Conservation (phyloP, 2,329 filamentous ascomycete genomes). For the Fonsecaea multimorphosa region DNA sequence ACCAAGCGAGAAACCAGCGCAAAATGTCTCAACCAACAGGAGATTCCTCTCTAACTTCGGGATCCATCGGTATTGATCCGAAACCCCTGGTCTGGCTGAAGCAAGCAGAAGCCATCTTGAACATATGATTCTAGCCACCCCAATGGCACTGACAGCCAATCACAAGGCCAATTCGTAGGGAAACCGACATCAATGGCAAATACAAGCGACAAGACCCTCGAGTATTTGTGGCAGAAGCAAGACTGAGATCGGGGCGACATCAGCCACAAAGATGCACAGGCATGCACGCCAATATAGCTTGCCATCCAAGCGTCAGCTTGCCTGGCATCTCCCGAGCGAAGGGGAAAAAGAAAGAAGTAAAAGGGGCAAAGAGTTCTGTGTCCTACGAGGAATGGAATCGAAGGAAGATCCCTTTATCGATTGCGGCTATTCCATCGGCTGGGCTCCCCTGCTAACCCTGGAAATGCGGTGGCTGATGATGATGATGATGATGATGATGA, state of each 20-base stretch:
- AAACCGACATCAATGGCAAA: slow-evolving; percentile 8
- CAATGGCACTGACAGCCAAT: slow-evolving; percentile 3
- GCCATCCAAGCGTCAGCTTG: not conserved
- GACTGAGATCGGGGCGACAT: not conserved
- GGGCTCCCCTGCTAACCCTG: not conserved
- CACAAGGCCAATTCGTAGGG: slow-evolving; percentile 14
- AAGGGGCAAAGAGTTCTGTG: not conserved
- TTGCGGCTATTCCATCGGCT: slow-evolving; percentile 11
- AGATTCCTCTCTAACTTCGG: slow-evolving; percentile 23
- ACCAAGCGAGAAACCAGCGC: slow-evolving; percentile 37
- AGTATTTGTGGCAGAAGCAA: not conserved
- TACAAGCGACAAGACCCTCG: slow-evolving; percentile 10
- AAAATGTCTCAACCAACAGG: slow-evolving; percentile 25
- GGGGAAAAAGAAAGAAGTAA: not conserved
- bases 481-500: not conserved
- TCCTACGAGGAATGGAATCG: not conserved
- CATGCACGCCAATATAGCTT: not conserved
- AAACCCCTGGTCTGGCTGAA: slow-evolving; percentile 41
- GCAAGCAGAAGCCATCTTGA: slow-evolving; percentile 2
- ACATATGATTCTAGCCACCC: slow-evolving; percentile 10
- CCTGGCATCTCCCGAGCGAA: not conserved
- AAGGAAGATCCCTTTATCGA: slow-evolving; percentile 14
- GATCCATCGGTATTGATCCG: slow-evolving; percentile 20
- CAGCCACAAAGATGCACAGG: not conserved
- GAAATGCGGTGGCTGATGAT: not conserved